Base-by-base conservation (phyloP, 192 early-diverging fungal genomes). In the Entophlyctis helioformis region DNA sequence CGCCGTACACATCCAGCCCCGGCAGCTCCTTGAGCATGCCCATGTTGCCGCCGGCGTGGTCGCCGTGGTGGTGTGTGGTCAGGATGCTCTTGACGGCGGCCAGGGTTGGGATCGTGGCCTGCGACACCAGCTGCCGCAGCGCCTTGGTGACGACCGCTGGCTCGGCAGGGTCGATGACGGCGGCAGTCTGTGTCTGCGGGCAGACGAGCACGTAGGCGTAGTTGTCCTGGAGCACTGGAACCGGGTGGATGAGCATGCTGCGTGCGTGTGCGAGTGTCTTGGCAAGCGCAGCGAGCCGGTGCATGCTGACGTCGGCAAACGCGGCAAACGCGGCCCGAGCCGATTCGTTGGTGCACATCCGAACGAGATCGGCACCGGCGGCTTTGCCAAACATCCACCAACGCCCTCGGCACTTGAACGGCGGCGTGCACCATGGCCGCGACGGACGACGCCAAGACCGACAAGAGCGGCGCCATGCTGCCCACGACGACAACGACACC, bases 111-210 rank as follows among this genome's bases (percentile, higher is more conserved):
- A 25, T 18, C 20, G 31, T 40, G 41, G 16, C 16, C 23, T 51
- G 16, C 33, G 8, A 8, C 10, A 36, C 36, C 2, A 39, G 11
- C 36, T 50, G 13, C 15, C 13, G 12, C 15, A 16, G 29, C 1
- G 16, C 31, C 11, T 12, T 39, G 37, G 82, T 41, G 29, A 87
- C 64, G 51, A 87, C 88, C 2, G 60, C 53, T 26, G 91, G 81
- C 48, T 86, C 78, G 2, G 82, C 87, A n/a, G 91, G 91, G 51
- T 94, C 91, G 10, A 94, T 71, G 7, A 87, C 78, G 0, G 83
- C 75, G 6, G 36, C 51, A n/a, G n/a, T n/a, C 39, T 55, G 8
- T 18, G 80, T 70, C 33, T 71, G 62, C 24, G 82, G 72, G 42
- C 88, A 85, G 43, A 87, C 55, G 36, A 91, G 54, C 22, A 94